Percentiles rank a stretch among this genome's conserved stretches.
Conservation (phyloP, 352 stramenopile species). For the Pythium vanterpoolii region DNA sequence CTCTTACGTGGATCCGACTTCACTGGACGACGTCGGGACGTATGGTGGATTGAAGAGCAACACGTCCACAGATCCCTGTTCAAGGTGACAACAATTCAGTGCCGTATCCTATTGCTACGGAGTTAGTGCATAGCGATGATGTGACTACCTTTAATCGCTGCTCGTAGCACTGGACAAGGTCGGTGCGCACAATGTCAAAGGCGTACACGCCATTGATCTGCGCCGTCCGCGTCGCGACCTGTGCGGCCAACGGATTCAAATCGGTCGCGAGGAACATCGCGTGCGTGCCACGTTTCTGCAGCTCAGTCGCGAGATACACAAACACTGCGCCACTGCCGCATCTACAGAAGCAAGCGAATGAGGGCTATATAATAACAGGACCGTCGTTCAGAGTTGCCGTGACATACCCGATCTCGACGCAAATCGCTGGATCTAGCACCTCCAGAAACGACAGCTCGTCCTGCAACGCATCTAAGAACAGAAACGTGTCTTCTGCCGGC, state of each 20-base stretch:
- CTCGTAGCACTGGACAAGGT: slow-evolving; percentile 75
- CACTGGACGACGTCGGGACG: slow-evolving; percentile 94
- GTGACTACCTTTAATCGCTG: slow-evolving; percentile 41
- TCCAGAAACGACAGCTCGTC: slow-evolving; percentile 72
- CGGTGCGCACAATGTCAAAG: slow-evolving; percentile 82
- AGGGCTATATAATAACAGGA: neutral
- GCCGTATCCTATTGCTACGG: neutral
- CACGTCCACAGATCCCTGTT: slow-evolving; percentile 83
- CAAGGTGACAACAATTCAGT: neutral
- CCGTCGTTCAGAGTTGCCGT: neutral
- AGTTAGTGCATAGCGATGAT: no score
- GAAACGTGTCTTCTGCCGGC: slow-evolving; percentile 96
- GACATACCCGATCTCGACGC: slow-evolving; percentile 86
- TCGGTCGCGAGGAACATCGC: slow-evolving; percentile 87
- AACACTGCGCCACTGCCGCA: slow-evolving; percentile 65
- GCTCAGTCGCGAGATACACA: slow-evolving; percentile 75
- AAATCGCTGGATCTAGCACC: slow-evolving; percentile 61
- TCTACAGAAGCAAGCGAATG: slow-evolving; percentile 15
- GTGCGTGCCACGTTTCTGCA: slow-evolving; percentile 53
- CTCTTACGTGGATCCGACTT: slow-evolving; percentile 89
- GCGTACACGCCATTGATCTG: slow-evolving; percentile 68
- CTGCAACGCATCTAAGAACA: slow-evolving; percentile 95
- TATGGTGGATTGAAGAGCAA: slow-evolving; percentile 99
- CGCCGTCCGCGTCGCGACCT: slow-evolving; percentile 81
- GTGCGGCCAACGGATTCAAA: slow-evolving; percentile 89